Percentiles rank a stretch among this genome's conserved stretches.
Evolutionary conservation across 2,329 filamentous ascomycete genomes (phyloP).

Genomic region (Cryphonectria parasitica): DNA sequence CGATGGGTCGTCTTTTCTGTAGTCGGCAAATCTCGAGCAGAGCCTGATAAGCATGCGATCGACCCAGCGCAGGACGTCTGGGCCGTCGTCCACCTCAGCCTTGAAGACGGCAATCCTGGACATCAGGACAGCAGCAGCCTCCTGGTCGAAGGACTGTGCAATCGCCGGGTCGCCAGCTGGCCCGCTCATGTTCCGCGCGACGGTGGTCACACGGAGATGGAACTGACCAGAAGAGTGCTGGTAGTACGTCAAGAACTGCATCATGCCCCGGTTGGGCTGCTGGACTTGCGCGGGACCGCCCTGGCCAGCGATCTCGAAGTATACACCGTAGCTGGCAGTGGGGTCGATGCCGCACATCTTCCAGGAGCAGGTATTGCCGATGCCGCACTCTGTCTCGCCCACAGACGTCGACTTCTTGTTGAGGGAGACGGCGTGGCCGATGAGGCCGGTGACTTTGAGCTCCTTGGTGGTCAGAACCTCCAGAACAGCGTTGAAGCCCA

Average conservation of each 20-base stretch:
- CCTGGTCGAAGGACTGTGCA: slow-evolving; percentile 96
- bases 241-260: slow-evolving; percentile 98
- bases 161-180: slow-evolving; percentile 93
- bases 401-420: slow-evolving; percentile 99
- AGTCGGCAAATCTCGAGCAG: slow-evolving; percentile 96
- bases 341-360: slow-evolving; percentile 99
- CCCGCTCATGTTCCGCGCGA: slow-evolving; percentile 87
- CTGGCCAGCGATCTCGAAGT: slow-evolving; percentile 97
- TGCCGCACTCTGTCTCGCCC: slow-evolving; percentile 96
- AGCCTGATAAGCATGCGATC: slow-evolving; percentile 97
- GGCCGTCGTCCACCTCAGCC: slow-evolving; percentile 95
- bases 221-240: slow-evolving; percentile 97
- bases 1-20: slow-evolving; percentile 95
- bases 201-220: slow-evolving; percentile 92
- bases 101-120: slow-evolving; percentile 99
- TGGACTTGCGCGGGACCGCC: slow-evolving; percentile 84
- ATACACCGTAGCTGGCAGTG: slow-evolving; percentile 89
- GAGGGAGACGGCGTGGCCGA: slow-evolving; percentile 92
- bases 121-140: slow-evolving; percentile 97
- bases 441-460: slow-evolving; percentile 94
- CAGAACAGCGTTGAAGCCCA: slow-evolving; percentile 97
- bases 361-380: slow-evolving; percentile 98
- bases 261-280: slow-evolving; percentile 88
- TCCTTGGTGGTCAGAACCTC: slow-evolving; percentile 98
- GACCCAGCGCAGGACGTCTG: slow-evolving; percentile 97